phyloP scores from a whole-genome alignment of 1,284 basidiomycete genomes.

The Mycosarcoma mackinlayi region DNA sequence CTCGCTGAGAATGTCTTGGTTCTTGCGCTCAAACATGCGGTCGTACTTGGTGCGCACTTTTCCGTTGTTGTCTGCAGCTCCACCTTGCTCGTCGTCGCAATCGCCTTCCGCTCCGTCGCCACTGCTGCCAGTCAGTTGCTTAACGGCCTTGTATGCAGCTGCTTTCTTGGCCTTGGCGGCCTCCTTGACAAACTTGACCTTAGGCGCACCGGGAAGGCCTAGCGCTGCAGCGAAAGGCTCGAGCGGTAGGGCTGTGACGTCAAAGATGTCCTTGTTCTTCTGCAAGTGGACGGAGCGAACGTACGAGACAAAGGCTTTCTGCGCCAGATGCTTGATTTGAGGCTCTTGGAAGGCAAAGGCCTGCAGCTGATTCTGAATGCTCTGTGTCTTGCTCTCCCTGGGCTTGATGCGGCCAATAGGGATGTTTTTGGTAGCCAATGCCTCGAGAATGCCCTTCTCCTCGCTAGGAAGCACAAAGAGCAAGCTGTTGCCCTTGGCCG shows the following conservation, averaged over 20 bases:
- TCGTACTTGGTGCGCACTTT: slow-evolving; percentile 85
- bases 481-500: slow-evolving; percentile 86
- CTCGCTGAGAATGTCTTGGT: slow-evolving; percentile 89
- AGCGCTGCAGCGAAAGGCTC: slow-evolving; percentile 88
- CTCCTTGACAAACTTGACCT: slow-evolving; percentile 88
- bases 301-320: slow-evolving; percentile 97
- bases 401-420: slow-evolving; percentile 82
- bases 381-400: slow-evolving; percentile 86
- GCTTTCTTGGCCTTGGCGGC: slow-evolving; percentile 82
- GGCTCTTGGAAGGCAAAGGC: slow-evolving; percentile 93
- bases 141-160: slow-evolving; percentile 61
- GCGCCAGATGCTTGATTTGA: slow-evolving; percentile 96
- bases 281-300: slow-evolving; percentile 91
- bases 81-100: slow-evolving; percentile 68
- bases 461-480: slow-evolving; percentile 88
- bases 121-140: slow-evolving; percentile 24
- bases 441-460: slow-evolving; percentile 84
- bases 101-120: slow-evolving; percentile 27
- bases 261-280: slow-evolving; percentile 93
- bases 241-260: slow-evolving; percentile 82
- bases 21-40: slow-evolving; percentile 96
- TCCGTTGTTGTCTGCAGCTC: slow-evolving; percentile 30
- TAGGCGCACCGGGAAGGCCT: slow-evolving; percentile 92
- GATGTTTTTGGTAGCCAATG: slow-evolving; percentile 80
- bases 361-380: slow-evolving; percentile 88